Conservation (phyloP, 108 stramenopile genomes). For the Discostella stelligeroides region DNA sequence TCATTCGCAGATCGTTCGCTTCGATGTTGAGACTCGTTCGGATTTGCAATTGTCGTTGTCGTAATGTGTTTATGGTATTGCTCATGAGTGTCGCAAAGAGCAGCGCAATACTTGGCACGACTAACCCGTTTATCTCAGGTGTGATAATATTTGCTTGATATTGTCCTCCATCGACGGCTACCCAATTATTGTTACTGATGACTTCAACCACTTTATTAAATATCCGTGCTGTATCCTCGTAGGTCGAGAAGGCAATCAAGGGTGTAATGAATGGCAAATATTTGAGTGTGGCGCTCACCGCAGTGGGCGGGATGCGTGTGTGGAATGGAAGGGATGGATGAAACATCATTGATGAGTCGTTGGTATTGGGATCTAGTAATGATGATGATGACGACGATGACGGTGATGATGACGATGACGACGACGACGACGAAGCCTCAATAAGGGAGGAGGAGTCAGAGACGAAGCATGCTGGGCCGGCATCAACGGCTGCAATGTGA, state of each 20-base stretch:
- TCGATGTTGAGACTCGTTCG: constrained; percentile 66
- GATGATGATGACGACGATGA: not conserved
- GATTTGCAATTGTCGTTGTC: constrained; percentile 63
- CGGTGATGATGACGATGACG: not conserved
- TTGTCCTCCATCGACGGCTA: constrained; percentile 73
- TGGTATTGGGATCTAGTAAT: too few species aligned
- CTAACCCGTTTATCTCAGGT: constrained; percentile 61
- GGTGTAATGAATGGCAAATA: constrained; percentile 46
- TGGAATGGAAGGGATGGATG: constrained; percentile 11
- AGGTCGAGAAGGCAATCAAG: constrained; percentile 42
- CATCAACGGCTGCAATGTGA: constrained; percentile 12
- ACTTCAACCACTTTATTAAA: constrained; percentile 40
- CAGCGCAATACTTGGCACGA: constrained; percentile 53
- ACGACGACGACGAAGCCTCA: not conserved
- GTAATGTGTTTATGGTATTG: constrained; percentile 58
- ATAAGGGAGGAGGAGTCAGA: constrained; percentile 12
- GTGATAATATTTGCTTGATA: constrained; percentile 71
- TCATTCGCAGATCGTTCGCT: constrained; percentile 62
- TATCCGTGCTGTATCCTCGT: constrained; percentile 34
- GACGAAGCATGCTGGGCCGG: constrained; percentile 22
- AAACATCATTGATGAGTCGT: constrained; percentile 8
- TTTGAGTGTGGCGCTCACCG: constrained; percentile 1
- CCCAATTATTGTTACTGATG: constrained; percentile 52
- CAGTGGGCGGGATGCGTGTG: constrained; percentile 14
- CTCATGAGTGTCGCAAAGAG: constrained; percentile 57